Conservation (phyloP, 345 rosid genomes). For the Acer yangbiense region DNA sequence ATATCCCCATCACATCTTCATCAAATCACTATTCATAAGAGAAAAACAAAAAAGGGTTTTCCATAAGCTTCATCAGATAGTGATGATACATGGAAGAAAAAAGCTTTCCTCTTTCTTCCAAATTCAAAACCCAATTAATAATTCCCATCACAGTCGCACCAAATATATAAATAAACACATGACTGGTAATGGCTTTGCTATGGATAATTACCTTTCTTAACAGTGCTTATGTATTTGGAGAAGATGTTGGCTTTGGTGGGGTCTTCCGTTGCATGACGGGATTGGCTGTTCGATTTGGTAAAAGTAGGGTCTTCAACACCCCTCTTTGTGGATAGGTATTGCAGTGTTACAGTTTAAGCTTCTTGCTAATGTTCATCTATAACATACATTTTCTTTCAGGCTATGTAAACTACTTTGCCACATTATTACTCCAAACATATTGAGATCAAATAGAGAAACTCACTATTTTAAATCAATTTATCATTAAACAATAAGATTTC, state of each 20-base stretch:
- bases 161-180: no score
- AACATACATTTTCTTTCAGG: no score
- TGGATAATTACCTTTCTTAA: background rate
- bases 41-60: no score
- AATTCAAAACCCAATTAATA: no score
- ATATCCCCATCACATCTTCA: no score
- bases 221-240: conserved; percentile 88
- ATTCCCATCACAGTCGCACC: no score
- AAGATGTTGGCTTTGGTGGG: conserved; percentile 94
- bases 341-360: background rate
- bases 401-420: no score
- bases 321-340: conserved; percentile 92
- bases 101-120: no score
- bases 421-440: background rate
- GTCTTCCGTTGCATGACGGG: conserved; percentile 93
- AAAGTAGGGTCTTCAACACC: conserved; percentile 79
- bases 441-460: background rate
- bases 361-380: background rate
- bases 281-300: conserved; percentile 77
- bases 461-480: background rate
- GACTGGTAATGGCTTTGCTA: background rate
- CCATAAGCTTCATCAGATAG: no score
- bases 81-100: no score
- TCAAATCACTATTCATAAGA: no score
- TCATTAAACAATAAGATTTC: background rate